Base-by-base conservation (phyloP, 192 early-diverging fungal species). In the Entomortierella beljakovae region DNA sequence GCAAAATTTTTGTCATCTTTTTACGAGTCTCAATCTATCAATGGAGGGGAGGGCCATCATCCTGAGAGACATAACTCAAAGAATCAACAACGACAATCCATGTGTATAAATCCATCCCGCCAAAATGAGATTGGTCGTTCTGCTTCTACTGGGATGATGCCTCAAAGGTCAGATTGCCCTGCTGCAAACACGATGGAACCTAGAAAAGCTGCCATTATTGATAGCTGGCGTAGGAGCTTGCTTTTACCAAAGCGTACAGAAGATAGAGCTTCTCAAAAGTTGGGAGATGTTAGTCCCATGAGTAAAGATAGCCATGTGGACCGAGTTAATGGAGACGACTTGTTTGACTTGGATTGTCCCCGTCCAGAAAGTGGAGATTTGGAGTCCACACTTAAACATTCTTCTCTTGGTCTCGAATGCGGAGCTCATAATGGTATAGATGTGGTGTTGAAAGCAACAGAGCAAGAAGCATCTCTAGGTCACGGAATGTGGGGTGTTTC, bases 221-320 rank as follows among this genome's bases (percentile, higher is more conserved):
- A 74, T 38, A 59, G 67, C 42, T 74, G 71, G 71, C 56, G 71
- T 9, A 42, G 71, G 20, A 74, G 71, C 37, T 40, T 74, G 46
- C 26, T 64, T 6, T 22, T 20, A 16, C 59, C 72, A 35, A 25
- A 18, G 13, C 32, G 51, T 9, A 10, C 62, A 6, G 72, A 61
- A 3, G 72, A 48, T 23, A n/a, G 42, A 34, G 10, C n/a, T 7
- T 61, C 64, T 3, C 5, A 20, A 26, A 16, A 35, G 18, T 52
- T 20, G 18, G 22, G 49, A 7, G 61, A 61, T 16, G 31, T 4
- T 37, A 46, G 60, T 33, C 20, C 25, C 2, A 3, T 9, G 4
- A 5, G 6, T 57, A n/a, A 6, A 22, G 54, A 57, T 34, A 18
- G 8, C 25, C 25, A 15, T 15, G 16, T 33, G 32, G 54, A 57